Percentiles rank a stretch among this genome's conserved stretches.
These are phyloP conservation scores for Kurtzmaniella quercitrusa DNA, from an alignment of 1,139 yeast species.

Conservation along the genomic window DNA sequence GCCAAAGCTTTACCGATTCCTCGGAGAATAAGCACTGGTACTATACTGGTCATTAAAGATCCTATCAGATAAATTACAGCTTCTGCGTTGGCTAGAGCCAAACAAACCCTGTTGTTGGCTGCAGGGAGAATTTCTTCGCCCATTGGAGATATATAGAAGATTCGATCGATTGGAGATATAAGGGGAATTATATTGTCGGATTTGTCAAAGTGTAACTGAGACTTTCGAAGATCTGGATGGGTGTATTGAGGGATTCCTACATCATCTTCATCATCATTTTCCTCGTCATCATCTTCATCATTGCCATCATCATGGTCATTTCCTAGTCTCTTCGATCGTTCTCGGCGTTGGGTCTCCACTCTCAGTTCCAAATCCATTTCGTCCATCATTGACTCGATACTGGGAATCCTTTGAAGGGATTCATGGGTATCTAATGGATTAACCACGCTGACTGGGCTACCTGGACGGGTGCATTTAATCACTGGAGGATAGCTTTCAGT, in stretches of 20 bases:
- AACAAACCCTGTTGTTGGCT: constrained; percentile 62
- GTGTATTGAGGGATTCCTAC: constrained; percentile 72
- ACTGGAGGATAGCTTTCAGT: constrained; percentile 32
- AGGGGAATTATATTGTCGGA: constrained; percentile 52
- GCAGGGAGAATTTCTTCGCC: constrained; percentile 84
- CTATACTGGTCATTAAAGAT: constrained; percentile 78
- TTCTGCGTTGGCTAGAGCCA: constrained; percentile 48
- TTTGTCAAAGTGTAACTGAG: constrained; percentile 72
- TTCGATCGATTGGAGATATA: constrained; percentile 68
- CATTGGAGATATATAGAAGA: constrained; percentile 80
- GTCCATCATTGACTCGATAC: neutral
- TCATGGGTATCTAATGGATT: neutral
- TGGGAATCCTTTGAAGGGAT: neutral
- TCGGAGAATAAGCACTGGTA: constrained; percentile 70
- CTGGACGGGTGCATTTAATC: constrained; percentile 32
- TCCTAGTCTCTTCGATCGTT: neutral
- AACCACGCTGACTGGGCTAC: constrained; percentile 21
- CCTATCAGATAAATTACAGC: constrained; percentile 78
- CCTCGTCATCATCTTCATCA: constrained; percentile 24
- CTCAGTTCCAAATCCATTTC: neutral
- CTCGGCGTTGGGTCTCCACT: constrained; percentile 1
- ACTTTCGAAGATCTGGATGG: constrained; percentile 71
- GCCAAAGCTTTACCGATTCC: constrained; percentile 66
- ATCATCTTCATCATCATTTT: constrained; percentile 41
- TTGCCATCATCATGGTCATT: constrained; percentile 5